Conservation (phyloP, 2,329 filamentous ascomycete species). For the Colletotrichum sojae region DNA sequence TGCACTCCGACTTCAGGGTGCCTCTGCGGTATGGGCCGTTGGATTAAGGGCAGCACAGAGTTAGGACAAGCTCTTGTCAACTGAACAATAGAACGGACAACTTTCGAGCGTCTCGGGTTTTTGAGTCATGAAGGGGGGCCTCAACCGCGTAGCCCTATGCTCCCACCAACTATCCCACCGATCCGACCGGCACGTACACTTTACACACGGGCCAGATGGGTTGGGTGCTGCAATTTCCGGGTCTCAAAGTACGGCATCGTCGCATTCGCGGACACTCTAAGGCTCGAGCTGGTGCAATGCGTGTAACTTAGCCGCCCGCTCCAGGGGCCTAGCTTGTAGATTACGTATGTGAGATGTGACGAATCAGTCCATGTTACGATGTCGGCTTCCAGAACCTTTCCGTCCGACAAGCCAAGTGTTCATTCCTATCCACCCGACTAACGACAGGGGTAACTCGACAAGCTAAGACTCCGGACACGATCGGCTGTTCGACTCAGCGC, state of each 20-base stretch:
- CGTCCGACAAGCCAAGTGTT: too few species aligned
- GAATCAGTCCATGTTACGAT: too few species aligned
- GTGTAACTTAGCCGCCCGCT: neutral
- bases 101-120: neutral
- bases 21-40: constrained; percentile 27
- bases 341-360: too few species aligned
- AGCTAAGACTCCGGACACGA: too few species aligned
- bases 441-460: too few species aligned
- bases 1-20: constrained; percentile 28
- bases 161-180: too few species aligned
- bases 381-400: too few species aligned
- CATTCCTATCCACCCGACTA: too few species aligned
- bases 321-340: neutral
- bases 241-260: neutral
- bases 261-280: neutral
- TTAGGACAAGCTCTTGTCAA: constrained; percentile 6
- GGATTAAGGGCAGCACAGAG: constrained; percentile 2
- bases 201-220: neutral
- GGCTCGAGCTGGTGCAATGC: neutral
- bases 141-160: too few species aligned
- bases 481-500: too few species aligned
- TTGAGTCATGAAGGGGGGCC: neutral
- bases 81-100: neutral
- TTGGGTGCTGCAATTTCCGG: neutral
- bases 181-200: too few species aligned